phyloP scores from a whole-genome alignment of 1,284 basidiomycete genomes.

The Xerocomus amazonicus region DNA sequence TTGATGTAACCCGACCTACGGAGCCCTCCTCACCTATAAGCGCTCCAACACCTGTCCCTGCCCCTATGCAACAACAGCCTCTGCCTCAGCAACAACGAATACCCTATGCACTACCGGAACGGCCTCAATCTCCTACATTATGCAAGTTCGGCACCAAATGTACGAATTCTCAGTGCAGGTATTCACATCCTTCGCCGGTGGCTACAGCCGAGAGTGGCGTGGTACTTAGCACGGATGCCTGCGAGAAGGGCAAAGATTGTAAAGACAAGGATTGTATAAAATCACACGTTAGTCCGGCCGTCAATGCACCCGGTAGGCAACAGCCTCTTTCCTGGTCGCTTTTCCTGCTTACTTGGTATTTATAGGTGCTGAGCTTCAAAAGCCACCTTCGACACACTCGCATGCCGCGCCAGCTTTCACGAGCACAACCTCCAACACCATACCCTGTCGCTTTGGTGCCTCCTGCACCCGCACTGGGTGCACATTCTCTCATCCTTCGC shows the following conservation, averaged over 20 bases:
- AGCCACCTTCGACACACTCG: constrained; percentile 31
- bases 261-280: constrained; percentile 89
- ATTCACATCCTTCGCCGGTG: constrained; percentile 88
- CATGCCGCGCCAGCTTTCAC: constrained; percentile 23
- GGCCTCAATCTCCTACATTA: constrained; percentile 78
- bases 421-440: constrained; percentile 34
- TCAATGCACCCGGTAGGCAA: constrained; percentile 55
- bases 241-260: constrained; percentile 81
- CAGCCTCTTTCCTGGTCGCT: constrained; percentile 1
- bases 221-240: constrained; percentile 86
- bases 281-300: constrained; percentile 84
- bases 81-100: constrained; percentile 34
- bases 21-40: constrained; percentile 36
- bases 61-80: constrained; percentile 29
- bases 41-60: constrained; percentile 33
- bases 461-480: constrained; percentile 74
- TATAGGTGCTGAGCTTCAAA: constrained; percentile 42
- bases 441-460: constrained; percentile 71
- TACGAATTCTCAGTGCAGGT: constrained; percentile 82
- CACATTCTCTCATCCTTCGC: constrained; percentile 63
- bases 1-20: constrained; percentile 21
- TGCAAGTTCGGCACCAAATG: constrained; percentile 92
- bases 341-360: constrained; percentile 3
- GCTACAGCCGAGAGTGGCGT: constrained; percentile 91
- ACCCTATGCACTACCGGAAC: constrained; percentile 61